phyloP scores from a whole-genome alignment of 2,329 filamentous ascomycete genomes.

The Pseudogymnoascus sp. region DNA sequence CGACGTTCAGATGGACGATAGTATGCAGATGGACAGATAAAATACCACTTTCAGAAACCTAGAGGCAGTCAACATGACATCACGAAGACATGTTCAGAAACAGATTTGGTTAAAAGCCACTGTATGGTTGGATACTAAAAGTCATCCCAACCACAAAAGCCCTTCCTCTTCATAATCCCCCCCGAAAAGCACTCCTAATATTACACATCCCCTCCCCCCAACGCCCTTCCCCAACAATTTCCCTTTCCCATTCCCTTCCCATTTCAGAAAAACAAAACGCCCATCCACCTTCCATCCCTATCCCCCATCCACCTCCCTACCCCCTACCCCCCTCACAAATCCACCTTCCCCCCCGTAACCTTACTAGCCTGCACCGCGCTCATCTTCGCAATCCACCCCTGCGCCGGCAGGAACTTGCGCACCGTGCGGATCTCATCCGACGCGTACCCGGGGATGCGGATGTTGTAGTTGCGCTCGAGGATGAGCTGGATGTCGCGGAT shows the following conservation, averaged over 20 bases:
- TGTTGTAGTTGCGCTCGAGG: slow-evolving; percentile 78
- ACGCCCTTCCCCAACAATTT: not conserved
- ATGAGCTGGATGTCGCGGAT: slow-evolving; percentile 78
- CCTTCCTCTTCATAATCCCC: not conserved
- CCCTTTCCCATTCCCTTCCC: no score
- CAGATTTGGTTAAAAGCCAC: not conserved
- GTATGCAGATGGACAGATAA: not conserved
- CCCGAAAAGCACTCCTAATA: not conserved
- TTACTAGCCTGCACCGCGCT: slow-evolving; percentile 92
- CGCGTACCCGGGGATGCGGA: slow-evolving; percentile 86
- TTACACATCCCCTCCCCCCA: not conserved
- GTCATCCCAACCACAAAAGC: not conserved
- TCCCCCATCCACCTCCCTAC: no score
- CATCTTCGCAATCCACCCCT: slow-evolving; percentile 94
- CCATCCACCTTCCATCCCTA: no score
- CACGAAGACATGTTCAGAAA: not conserved
- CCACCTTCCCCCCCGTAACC: slow-evolving; percentile 47
- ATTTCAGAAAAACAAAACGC: no score
- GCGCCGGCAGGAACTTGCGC: slow-evolving; percentile 80
- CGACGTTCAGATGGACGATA: not conserved
- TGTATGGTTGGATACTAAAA: not conserved
- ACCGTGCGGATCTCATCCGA: slow-evolving; percentile 92
- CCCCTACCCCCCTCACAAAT: slow-evolving; percentile 14
- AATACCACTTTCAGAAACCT: not conserved
- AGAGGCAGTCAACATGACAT: not conserved